phyloP scores from a whole-genome alignment of 352 stramenopile species.

The Phytophthora pistaciae region DNA sequence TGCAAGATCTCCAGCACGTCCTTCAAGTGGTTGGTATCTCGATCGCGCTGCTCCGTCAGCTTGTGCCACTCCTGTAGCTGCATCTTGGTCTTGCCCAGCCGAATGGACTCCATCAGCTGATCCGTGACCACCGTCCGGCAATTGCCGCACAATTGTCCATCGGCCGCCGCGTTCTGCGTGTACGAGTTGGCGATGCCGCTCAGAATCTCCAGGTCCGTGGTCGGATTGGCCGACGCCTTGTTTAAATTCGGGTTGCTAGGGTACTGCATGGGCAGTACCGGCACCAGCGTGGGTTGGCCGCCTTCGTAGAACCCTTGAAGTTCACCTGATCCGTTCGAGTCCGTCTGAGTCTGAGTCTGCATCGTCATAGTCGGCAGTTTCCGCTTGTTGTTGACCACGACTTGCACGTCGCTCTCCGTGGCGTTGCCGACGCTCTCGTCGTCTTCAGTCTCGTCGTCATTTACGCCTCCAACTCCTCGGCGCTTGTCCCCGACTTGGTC shows the following conservation, averaged over 20 bases:
- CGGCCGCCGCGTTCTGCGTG: constrained; percentile 59
- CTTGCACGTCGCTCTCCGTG: constrained; percentile 27
- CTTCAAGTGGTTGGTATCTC: constrained; percentile 72
- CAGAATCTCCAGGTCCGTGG: constrained; percentile 82
- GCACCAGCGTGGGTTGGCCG: constrained; percentile 47
- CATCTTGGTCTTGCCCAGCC: constrained; percentile 74
- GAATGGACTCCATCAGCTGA: constrained; percentile 83
- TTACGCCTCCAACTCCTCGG: constrained; percentile 9
- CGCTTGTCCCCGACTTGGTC: constrained; percentile 10
- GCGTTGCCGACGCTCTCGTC: constrained; percentile 24
- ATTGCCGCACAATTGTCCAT: constrained; percentile 66
- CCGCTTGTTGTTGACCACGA: constrained; percentile 57
- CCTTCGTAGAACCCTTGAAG: constrained; percentile 75
- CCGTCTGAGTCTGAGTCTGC: constrained; percentile 31
- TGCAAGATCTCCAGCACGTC: constrained; percentile 61
- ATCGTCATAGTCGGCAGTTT: constrained; percentile 46
- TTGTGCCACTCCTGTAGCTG: constrained; percentile 66
- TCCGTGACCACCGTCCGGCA: constrained; percentile 75
- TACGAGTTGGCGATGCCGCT: constrained; percentile 88
- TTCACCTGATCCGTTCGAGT: constrained; percentile 24
- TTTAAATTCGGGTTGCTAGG: constrained; percentile 27
- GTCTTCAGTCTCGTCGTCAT: constrained; percentile 32
- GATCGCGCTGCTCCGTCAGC: constrained; percentile 66
- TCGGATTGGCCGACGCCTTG: constrained; percentile 42
- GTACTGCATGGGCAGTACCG: constrained; percentile 77